A percentile compares a stretch with the other conserved stretches of the same genome.
Evolutionary conservation across 2,329 filamentous ascomycete species (phyloP).

Genomic region (Aspergillus awamori): DNA sequence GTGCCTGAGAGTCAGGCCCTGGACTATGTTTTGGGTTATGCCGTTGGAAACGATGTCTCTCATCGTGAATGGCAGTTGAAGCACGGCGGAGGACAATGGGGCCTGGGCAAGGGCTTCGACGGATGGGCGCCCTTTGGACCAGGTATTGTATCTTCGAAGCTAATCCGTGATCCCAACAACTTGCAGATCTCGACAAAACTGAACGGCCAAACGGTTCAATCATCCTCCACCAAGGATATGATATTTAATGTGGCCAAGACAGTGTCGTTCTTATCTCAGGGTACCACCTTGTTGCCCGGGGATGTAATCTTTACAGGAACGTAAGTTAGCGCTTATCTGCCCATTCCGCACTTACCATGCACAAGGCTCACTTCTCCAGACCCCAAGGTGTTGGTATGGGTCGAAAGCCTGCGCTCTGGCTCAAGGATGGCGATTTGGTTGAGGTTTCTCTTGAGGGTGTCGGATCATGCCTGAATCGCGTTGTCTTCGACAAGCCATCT

Average conservation of each 20-base stretch:
- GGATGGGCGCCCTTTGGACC: conserved; percentile 75
- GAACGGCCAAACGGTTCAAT: conserved; percentile 54
- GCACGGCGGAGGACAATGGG: conserved; percentile 70
- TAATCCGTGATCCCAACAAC: conserved; percentile 49
- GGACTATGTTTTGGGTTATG: conserved; percentile 74
- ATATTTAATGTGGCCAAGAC: conserved; percentile 52
- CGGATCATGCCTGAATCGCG: conserved; percentile 56
- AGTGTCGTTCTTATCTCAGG: conserved; percentile 51
- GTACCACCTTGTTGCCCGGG: conserved; percentile 45
- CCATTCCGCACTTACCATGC: conserved; percentile 35
- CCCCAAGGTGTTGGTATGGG: conserved; percentile 74
- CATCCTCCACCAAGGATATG: conserved; percentile 53
- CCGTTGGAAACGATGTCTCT: conserved; percentile 77
- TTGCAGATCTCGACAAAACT: conserved; percentile 50
- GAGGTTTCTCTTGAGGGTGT: conserved; percentile 69
- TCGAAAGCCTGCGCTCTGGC: conserved; percentile 66
- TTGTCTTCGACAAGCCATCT: conserved; percentile 46
- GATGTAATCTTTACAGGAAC: conserved; percentile 50
- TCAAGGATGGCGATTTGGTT: conserved; percentile 70
- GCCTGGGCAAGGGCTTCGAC: conserved; percentile 73
- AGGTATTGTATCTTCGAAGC: conserved; percentile 63
- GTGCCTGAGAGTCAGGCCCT: conserved; percentile 68
- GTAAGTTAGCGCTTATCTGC: conserved; percentile 53
- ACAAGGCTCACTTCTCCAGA: conserved; percentile 36
- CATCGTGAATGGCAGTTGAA: conserved; percentile 76